These are phyloP conservation scores for Corymbia citriodora DNA, from an alignment of 441 rosid genomes.

Conservation along the genomic window DNA sequence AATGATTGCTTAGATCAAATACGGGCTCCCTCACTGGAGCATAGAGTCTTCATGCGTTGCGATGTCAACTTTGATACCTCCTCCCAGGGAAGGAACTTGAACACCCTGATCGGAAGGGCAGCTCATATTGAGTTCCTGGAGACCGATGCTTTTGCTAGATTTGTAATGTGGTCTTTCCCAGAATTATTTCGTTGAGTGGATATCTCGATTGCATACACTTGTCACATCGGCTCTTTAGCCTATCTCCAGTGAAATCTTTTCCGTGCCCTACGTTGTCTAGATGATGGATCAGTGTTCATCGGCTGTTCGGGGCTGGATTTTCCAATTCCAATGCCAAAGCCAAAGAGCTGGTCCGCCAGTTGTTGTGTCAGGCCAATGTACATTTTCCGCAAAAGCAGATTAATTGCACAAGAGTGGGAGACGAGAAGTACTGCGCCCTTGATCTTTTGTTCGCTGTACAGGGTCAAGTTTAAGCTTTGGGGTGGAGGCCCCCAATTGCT, in stretches of 20 bases:
- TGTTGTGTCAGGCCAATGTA: background rate
- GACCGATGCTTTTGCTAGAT: conserved; percentile 71
- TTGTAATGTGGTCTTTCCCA: conserved; percentile 94
- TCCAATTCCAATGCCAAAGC: background rate
- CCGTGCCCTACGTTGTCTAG: background rate
- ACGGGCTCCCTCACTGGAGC: conserved; percentile 60
- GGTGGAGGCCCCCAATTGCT: background rate
- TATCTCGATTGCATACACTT: background rate
- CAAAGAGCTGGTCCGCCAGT: background rate
- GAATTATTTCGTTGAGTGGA: conserved; percentile 49
- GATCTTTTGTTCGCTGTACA: background rate
- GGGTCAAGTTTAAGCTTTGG: background rate
- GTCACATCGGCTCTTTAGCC: background rate
- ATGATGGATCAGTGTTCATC: background rate
- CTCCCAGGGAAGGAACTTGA: conserved; percentile 69
- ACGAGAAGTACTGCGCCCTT: background rate
- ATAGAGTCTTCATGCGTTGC: conserved; percentile 80
- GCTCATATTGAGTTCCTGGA: conserved; percentile 96
- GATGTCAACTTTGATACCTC: conserved; percentile 83
- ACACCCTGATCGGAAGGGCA: conserved; percentile 83
- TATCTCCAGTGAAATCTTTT: background rate
- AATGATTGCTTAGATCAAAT: conserved; percentile 86
- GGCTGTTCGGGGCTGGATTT: background rate
- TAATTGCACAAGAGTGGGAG: background rate
- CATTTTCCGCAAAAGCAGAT: background rate